phyloP scores from a whole-genome alignment of 1,284 basidiomycete genomes.

The Phaffia rhodozyma region DNA sequence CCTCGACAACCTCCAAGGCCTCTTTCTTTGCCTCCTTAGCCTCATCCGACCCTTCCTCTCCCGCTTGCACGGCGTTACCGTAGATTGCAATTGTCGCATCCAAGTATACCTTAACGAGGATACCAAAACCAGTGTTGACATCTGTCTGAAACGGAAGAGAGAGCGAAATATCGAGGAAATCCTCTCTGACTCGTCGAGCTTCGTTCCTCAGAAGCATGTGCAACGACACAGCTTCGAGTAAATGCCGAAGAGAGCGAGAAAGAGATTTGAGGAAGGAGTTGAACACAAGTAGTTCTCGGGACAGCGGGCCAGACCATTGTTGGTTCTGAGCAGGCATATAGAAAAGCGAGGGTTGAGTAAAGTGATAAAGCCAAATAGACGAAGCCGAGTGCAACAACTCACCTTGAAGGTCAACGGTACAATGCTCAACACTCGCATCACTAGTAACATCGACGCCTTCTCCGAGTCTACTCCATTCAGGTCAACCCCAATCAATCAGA shows the following conservation, averaged over 20 bases:
- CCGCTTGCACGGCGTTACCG: slow-evolving; percentile 44
- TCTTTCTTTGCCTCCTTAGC: slow-evolving; percentile 72
- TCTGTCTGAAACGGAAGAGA: slow-evolving; percentile 53
- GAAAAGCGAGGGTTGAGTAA: background rate
- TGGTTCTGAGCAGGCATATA: slow-evolving; percentile 31
- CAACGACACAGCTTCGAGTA: slow-evolving; percentile 80
- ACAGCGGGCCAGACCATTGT: slow-evolving; percentile 87
- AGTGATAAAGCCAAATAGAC: slow-evolving; percentile 10
- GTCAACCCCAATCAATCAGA: slow-evolving; percentile 20
- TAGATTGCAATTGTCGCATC: slow-evolving; percentile 67
- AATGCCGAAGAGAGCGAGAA: slow-evolving; percentile 73
- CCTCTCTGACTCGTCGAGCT: slow-evolving; percentile 72
- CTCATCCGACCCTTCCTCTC: slow-evolving; percentile 52
- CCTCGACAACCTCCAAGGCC: slow-evolving; percentile 82
- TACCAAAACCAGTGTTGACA: slow-evolving; percentile 94
- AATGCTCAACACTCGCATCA: slow-evolving; percentile 91
- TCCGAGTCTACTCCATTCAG: slow-evolving; percentile 54
- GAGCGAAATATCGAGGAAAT: slow-evolving; percentile 81
- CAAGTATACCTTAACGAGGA: slow-evolving; percentile 89
- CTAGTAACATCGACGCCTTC: slow-evolving; percentile 79
- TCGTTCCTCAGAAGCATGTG: slow-evolving; percentile 86
- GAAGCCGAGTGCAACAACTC: slow-evolving; percentile 25
- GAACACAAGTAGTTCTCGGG: slow-evolving; percentile 91
- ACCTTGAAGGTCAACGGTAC: slow-evolving; percentile 88
- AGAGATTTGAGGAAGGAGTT: slow-evolving; percentile 91